Base-by-base conservation (phyloP, 1,284 basidiomycete genomes). In the Naganishia sp. region DNA sequence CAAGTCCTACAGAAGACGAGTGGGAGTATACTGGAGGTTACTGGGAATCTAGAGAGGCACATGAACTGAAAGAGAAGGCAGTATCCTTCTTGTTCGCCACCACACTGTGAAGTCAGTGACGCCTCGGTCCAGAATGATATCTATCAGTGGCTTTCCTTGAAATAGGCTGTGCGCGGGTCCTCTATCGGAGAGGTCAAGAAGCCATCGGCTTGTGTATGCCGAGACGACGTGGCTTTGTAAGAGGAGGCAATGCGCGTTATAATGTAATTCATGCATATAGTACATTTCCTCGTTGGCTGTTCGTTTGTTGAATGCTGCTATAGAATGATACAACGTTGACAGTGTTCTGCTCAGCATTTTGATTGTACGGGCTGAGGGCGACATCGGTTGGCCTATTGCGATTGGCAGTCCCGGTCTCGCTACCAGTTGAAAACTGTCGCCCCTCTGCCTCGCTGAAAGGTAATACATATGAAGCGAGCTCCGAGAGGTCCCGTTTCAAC, bases 21-120 rank as follows among this genome's bases (percentile, higher is more conserved):
- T 92, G 89, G 89, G 74, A 82, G 52, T 92, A 90, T 75, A 76
- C 72, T 41, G 89, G 90, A 55, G 89, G 87, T n/a, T 92, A 92
- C 73, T 92, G 90, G 90, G 89, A 92, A 73, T 83, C 85, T 47
- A 83, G 89, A 69, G 81, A 82, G 58, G 81, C 56, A 23, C 61
- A 67, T 35, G 60, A 23, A 11, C 51, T 69, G 6, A 7, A 55
- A 7, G 31, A 42, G n/a, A 61, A 63, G 35, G 68, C 60, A 21
- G 53, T 63, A 18, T 6, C 18, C 5, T 52, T 60, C 25, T 46
- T 66, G 18, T 66, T 66, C 46, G 65, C 62, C 21, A 52, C 50
- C 9, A 42, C 31, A 54, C 18, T 21, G 4, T 35, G 31, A 15
- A 17, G 31, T 28, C 28, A 28, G 28, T 5, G 28, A 28, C 5